Base-by-base conservation (phyloP, 1,284 basidiomycete species). In the Anthracocystis walkeri region DNA sequence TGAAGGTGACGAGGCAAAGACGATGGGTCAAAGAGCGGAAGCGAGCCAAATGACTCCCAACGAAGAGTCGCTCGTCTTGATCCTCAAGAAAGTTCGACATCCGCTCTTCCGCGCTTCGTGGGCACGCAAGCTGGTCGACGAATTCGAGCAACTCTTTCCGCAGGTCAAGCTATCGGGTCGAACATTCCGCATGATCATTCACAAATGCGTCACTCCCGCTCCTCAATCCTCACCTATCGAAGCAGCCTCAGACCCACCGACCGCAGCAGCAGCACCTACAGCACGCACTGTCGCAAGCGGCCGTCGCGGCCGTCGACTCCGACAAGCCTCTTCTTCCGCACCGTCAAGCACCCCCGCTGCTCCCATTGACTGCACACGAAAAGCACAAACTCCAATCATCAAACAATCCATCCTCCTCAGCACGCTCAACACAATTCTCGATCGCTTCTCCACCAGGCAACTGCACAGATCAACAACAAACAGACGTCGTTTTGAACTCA, bases 11-110 rank as follows among this genome's bases (percentile, higher is more conserved):
- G 50, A 38, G 8, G 25, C 45, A 42, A 16, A 18, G n/a, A 33
- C 33, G 25, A 20, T 11, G 21, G 41, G 5, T 35, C 18, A 10
- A 23, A 40, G 16, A 6, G 16, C 4, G 6, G 31, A 38, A 6
- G 11, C 33, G 20, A 12, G 7, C 6, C 3, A 14, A 3, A 52
- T 65, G 25, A 23, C 31, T 0, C 68, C 68, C 4, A 71, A 65
- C 55, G 68, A 71, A 58, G 68, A 71, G 38, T 71, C 68, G 20
- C 51, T 71, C 25, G 51, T 71, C 0, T 21, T 71, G 58, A 25
- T 71, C 11, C 46, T 71, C 20, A 71, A 58, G 35, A 71, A 71
- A 12, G 62, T 71, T 0, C n/a, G 51, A 0, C 62, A 71, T 51
- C 62, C 58, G 50, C 58, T 71, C 3, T 71, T 71, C 11, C 58